phyloP scores from a whole-genome alignment of 306 rosid species.

The Pueraria montana region DNA sequence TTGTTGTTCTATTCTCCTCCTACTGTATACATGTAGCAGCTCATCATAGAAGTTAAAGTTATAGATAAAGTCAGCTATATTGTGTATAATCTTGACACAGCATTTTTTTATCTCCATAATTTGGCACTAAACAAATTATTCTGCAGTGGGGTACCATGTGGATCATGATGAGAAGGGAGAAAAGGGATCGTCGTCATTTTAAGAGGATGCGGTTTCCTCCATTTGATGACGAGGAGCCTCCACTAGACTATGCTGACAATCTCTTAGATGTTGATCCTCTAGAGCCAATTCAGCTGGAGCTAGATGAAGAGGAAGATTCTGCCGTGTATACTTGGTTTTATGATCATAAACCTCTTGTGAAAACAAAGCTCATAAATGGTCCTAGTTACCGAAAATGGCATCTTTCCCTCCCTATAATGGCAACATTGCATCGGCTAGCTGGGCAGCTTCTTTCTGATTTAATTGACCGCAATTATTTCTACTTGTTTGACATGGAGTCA shows the following conservation, averaged over 20 bases:
- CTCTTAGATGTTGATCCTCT: slow-evolving; percentile 97
- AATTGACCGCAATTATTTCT: slow-evolving; percentile 94
- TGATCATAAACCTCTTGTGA: slow-evolving; percentile 97
- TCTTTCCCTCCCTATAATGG: slow-evolving; percentile 99
- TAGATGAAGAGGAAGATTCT: slow-evolving; percentile 99
- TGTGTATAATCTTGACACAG: neutral
- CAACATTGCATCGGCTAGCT: slow-evolving; percentile 96
- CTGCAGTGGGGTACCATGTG: slow-evolving; percentile 99
- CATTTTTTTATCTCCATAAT: slow-evolving; percentile 6
- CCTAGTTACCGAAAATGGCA: slow-evolving; percentile 99
- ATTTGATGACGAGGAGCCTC: slow-evolving; percentile 99
- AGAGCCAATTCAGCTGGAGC: slow-evolving; percentile 96
- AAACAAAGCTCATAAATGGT: slow-evolving; percentile 96
- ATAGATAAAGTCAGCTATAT: neutral
- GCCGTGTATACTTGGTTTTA: slow-evolving; percentile 98
- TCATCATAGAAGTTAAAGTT: neutral
- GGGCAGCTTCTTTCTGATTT: slow-evolving; percentile 97
- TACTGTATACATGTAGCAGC: neutral
- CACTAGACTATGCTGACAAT: slow-evolving; percentile 96
- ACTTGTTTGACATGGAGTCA: slow-evolving; percentile 99
- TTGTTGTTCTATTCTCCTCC: neutral
- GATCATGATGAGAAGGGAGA: slow-evolving; percentile 99
- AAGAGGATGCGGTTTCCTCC: slow-evolving; percentile 99
- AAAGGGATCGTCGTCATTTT: slow-evolving; percentile 98
- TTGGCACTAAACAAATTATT: slow-evolving; percentile 20